Base-by-base conservation (phyloP, 2,329 filamentous ascomycete species). In the Aspergillus carbonarius region DNA sequence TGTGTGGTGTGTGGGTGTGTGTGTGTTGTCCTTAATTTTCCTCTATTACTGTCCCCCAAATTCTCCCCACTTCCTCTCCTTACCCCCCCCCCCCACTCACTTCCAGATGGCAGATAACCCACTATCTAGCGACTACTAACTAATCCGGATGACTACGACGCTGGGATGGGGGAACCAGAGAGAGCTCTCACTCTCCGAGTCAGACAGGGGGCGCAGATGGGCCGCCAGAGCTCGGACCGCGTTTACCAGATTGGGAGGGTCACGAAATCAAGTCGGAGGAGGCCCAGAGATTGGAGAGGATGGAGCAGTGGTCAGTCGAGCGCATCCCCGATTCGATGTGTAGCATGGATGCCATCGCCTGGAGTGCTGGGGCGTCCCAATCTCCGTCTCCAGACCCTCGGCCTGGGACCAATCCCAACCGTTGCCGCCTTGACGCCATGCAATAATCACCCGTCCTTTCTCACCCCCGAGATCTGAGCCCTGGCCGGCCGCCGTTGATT, bases 201-300 rank as follows among this genome's bases (percentile, higher is more conserved):
- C 23, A 3, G 23, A 23, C 3, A 23, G n/a, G 30, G 42, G 20
- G 42, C 42, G 42, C 42, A 46, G 18, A 54, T 20, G 15, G 42
- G 15, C 39, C 44, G 32, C 35, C 35, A 55, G 48, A 51, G 53
- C 59, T 61, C 59, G 60, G 63, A 61, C 59, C 56, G 62, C 55
- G 40, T 63, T 63, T 61, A 52, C 58, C 60, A 52, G 30, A 52
- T 60, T 60, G 34, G 59, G 42, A 47, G 42, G 18, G 27, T 30
- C 51, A 58, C 59, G 59, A 58, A 60, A 48, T 46, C 48, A 35
- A 47, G 35, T 47, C 55, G 59, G 55, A 60, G 23, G 37, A 55
- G 54, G 30, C 46, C 27, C 20, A 23, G 20, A 13, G 25, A 15
- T 17, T 15, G 20, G 42, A 44, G 40, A 13, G 5, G 18, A 44